phyloP scores from a whole-genome alignment of 352 stramenopile species.

The Stramenopiles sp. region DNA sequence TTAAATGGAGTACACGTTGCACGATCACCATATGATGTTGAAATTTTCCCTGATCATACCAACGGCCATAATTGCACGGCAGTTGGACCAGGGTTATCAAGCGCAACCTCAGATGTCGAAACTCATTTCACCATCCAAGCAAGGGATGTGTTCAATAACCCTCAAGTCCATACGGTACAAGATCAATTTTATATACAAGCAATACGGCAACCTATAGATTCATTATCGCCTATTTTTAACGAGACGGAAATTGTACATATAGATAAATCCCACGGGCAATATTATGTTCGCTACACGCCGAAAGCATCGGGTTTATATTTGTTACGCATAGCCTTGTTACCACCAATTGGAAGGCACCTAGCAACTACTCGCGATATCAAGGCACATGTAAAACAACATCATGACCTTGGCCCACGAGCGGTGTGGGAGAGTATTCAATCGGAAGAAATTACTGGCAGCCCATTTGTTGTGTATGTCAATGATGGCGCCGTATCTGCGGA shows the following conservation, averaged over 20 bases:
- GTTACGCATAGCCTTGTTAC: neutral
- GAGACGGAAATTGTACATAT: neutral
- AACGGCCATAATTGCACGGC: constrained; percentile 18
- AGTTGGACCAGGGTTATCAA: constrained; percentile 20
- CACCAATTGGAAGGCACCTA: neutral
- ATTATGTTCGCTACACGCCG: neutral
- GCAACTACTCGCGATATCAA: neutral
- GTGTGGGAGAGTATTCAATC: neutral
- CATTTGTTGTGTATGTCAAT: neutral
- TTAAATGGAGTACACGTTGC: neutral
- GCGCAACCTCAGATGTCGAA: constrained; percentile 13
- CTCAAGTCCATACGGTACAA: neutral
- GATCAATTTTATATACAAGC: neutral
- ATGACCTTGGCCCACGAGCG: neutral
- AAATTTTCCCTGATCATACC: neutral
- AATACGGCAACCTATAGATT: neutral
- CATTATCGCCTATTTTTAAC: neutral
- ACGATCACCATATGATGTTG: neutral
- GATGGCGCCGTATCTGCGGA: neutral
- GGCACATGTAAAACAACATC: neutral
- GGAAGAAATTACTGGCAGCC: neutral
- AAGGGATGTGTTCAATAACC: constrained; percentile 10
- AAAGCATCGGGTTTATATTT: neutral
- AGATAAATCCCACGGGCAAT: neutral
- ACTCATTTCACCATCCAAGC: constrained; percentile 21